Evolutionary conservation across 495 filamentous ascomycete species (phyloP), one percentile per base, ranked within the genome.

Genomic region (Penicillium cinerascens): DNA sequence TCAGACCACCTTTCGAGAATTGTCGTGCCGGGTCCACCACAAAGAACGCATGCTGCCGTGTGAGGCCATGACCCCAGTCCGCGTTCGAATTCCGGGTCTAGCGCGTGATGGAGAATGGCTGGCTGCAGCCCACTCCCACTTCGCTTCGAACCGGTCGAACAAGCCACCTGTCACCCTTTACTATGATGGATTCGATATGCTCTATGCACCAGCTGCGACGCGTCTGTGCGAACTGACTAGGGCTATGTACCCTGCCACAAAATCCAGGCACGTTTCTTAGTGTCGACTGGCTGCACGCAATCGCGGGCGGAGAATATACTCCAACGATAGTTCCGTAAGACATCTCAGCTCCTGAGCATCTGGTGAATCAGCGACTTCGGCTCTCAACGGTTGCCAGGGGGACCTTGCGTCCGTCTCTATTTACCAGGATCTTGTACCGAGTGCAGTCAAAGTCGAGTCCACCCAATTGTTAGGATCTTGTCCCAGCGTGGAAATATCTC

Each of bases 21-120:
- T 35, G 51, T 26, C 26, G 11, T 13, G 36, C 51, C 27, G 36
- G 52, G 38, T 46, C 35, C 38, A 42, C 18, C 6, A 33, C 21
- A 25, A 43, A 46, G 25, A 42, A 48, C 48, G 46, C 37, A 50
- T 10, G 21, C 40, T 46, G 26, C 51, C 53, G 52, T 58, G 42
- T 38, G 27, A 59, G 47, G 21, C 44, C 54, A 42, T 51, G 42
- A 55, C 17, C 23, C 48, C 54, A 53, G 63, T 41, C 57, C 37
- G 20, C n/a, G 11, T 58, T 54, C 21, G 54, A 66, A 63, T 61
- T 29, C 52, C 29, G 54, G 49, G 51, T 15, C 39, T 60, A 60
- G 60, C 54, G 57, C 42, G 60, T 66, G 63, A 66, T 66, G 44
- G 43, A 47, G 39, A 51, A 36, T 51, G 56, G 52, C 41, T 56